Evolutionary conservation across 352 stramenopile genomes (phyloP).

Genomic region (Elongisporangium prolatum): DNA sequence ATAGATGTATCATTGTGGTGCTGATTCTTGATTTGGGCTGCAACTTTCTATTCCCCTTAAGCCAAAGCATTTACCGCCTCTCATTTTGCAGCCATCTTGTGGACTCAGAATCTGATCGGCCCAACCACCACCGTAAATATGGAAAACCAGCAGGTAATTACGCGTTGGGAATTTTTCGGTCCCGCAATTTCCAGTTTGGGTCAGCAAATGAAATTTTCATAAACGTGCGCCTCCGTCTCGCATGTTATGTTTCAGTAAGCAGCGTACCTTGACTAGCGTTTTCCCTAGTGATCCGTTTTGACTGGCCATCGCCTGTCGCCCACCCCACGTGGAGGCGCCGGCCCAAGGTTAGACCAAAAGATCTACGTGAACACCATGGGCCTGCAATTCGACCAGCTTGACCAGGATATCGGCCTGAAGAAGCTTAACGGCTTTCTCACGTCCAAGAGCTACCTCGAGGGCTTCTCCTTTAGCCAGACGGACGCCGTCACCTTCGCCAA

Average conservation of each 20-base stretch:
- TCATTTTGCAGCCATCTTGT: too few relatives aligned
- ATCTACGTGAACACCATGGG: constrained; percentile 25
- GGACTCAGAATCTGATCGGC: too few relatives aligned
- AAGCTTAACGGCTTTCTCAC: constrained; percentile 83
- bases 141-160: not conserved
- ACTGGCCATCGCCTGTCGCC: constrained; percentile 5
- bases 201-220: not conserved
- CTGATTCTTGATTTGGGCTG: too few relatives aligned
- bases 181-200: not conserved
- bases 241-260: constrained; percentile 16
- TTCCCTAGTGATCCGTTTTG: constrained; percentile 2
- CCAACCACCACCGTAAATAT: not conserved
- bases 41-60: too few relatives aligned
- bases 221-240: too few relatives aligned
- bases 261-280: constrained; percentile 1
- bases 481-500: constrained; percentile 60
- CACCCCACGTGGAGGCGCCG: constrained; percentile 11
- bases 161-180: not conserved
- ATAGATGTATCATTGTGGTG: too few relatives aligned
- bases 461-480: constrained; percentile 60
- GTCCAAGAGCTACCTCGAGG: constrained; percentile 74
- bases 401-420: constrained; percentile 57
- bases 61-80: too few relatives aligned
- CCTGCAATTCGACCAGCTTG: constrained; percentile 59
- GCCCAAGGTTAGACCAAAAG: not conserved